Percentiles rank a stretch among this genome's conserved stretches.
phyloP scores from a whole-genome alignment of 352 stramenopile species.

The Pythium guiyangense region DNA sequence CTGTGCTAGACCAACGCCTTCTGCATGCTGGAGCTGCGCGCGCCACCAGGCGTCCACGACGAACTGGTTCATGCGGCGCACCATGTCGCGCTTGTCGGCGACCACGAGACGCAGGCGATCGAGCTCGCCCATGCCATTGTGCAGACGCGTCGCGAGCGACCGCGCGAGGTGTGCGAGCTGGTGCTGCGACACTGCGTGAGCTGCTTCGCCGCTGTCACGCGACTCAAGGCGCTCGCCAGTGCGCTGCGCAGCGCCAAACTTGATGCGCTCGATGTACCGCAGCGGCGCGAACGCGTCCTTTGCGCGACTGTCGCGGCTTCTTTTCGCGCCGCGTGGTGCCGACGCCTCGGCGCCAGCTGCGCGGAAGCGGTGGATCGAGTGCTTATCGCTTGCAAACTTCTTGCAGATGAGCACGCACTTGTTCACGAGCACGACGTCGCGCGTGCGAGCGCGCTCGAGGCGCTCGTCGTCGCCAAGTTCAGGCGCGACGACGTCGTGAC shows the following conservation, averaged over 20 bases:
- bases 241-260: slow-evolving; percentile 19
- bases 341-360: slow-evolving; percentile 21
- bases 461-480: too few relatives aligned
- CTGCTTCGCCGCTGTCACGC: neutral
- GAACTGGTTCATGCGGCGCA: slow-evolving; percentile 26
- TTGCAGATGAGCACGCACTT: slow-evolving; percentile 45
- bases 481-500: neutral
- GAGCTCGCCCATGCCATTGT: slow-evolving; percentile 26
- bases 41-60: slow-evolving; percentile 26
- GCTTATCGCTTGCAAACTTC: slow-evolving; percentile 20
- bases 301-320: slow-evolving; percentile 19
- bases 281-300: slow-evolving; percentile 11
- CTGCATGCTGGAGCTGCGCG: neutral
- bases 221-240: slow-evolving; percentile 4
- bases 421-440: slow-evolving; percentile 26
- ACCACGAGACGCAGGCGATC: slow-evolving; percentile 34
- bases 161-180: slow-evolving; percentile 42
- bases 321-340: slow-evolving; percentile 24
- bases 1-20: neutral
- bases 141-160: slow-evolving; percentile 39
- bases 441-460: slow-evolving; percentile 1
- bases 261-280: slow-evolving; percentile 61
- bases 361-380: slow-evolving; percentile 36
- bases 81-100: slow-evolving; percentile 35
- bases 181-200: slow-evolving; percentile 12